A percentile compares a stretch with the other conserved stretches of the same genome.
Conservation (phyloP, 495 filamentous ascomycete species). For the Lepidopterella palustris region DNA sequence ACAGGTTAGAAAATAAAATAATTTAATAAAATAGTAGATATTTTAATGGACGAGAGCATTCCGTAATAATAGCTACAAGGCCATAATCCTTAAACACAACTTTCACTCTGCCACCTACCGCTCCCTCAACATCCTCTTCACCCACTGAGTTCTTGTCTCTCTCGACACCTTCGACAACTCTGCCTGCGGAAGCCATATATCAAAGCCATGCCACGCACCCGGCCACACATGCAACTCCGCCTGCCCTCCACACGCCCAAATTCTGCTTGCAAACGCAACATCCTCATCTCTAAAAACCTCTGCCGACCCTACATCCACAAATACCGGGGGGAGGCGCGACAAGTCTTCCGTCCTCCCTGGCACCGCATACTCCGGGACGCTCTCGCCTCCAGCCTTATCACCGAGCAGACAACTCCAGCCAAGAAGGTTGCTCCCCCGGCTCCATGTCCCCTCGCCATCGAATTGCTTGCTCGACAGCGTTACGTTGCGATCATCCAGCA, state of each 20-base stretch:
- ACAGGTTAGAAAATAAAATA: too few species aligned
- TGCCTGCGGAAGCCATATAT: background rate
- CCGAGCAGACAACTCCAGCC: background rate
- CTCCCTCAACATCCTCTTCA: background rate
- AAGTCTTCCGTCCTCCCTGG: background rate
- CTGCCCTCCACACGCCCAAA: background rate
- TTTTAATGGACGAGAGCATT: too few species aligned
- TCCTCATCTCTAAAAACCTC: background rate
- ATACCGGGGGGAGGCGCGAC: background rate
- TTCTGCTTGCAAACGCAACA: background rate
- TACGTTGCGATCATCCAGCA: slow-evolving; percentile 39
- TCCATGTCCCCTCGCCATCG: background rate
- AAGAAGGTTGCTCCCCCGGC: background rate
- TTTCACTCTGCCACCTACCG: too few species aligned
- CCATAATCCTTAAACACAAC: too few species aligned
- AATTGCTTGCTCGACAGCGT: background rate
- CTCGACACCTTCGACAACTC: background rate
- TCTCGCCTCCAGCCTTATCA: background rate
- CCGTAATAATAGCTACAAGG: too few species aligned
- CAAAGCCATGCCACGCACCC: background rate
- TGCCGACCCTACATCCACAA: background rate
- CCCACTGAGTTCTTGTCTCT: background rate
- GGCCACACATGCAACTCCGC: slow-evolving; percentile 1
- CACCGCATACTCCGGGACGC: background rate
- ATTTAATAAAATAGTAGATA: too few species aligned